phyloP scores from a whole-genome alignment of 2,329 filamentous ascomycete genomes.

The Xylaria sp. region DNA sequence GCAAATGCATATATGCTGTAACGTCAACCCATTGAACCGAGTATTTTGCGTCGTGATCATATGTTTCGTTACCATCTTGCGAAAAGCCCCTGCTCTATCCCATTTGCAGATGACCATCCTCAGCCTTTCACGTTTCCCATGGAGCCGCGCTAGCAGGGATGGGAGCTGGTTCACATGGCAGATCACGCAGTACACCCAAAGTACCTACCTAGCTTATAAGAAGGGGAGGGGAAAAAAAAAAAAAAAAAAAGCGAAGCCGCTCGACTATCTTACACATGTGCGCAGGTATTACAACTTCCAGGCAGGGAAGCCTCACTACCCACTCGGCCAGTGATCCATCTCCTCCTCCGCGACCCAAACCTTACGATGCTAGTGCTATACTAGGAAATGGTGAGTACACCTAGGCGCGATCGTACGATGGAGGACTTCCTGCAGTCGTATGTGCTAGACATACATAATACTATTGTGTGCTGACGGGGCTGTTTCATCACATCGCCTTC shows the following conservation, averaged over 20 bases:
- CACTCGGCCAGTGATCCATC: neutral
- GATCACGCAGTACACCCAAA: constrained; percentile 1
- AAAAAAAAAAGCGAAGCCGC: no score
- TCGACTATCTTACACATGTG: neutral
- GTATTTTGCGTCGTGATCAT: neutral
- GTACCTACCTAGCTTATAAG: neutral
- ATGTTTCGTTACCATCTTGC: neutral
- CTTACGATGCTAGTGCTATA: neutral
- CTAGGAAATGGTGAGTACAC: neutral
- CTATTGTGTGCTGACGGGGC: neutral
- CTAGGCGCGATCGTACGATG: neutral
- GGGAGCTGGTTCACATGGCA: no score
- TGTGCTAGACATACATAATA: neutral
- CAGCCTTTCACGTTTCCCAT: constrained; percentile 23
- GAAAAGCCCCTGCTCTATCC: no score
- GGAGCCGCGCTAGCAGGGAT: constrained; percentile 27
- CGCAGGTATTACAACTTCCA: neutral
- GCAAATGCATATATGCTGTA: neutral
- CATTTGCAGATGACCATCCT: constrained; percentile 11
- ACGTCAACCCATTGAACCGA: neutral
- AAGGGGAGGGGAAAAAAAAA: no score
- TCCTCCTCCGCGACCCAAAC: no score
- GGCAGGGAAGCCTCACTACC: neutral
- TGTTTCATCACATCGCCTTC: no score
- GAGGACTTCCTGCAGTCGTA: neutral